Base-by-base conservation (phyloP, 805 yeast genomes). In the Pichia deserticola region DNA sequence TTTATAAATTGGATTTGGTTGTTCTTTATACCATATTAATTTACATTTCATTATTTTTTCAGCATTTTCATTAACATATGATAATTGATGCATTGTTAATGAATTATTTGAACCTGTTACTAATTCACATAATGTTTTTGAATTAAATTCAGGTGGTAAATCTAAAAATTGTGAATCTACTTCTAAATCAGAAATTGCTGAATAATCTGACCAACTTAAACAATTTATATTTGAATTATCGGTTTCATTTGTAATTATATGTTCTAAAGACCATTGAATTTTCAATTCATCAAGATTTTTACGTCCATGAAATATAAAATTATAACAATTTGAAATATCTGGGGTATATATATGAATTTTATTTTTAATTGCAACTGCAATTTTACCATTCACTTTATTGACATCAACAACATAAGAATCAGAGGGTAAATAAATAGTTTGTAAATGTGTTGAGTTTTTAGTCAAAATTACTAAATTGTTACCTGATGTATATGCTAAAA, bases 401-500 rank as follows among this genome's bases (percentile, higher is more conserved):
- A 90, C 73, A 51, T 81, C 84, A 5, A 89, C 81, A 1, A 84
- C 79, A 28, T 60, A 59, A 15, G 92, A 82, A 60, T 87, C 96
- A 2, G 69, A 54, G 10, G 80, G 81, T 27, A 89, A 69, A 57
- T 86, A 86, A 1, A 89, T 68, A 0, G 96, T 89, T 64, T 92
- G 98, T 15, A 89, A 66, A 52, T 84, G 68, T 28, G 68, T 65
- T 51, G 74, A 69, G 43, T 74, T 70, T 52, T 77, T 74, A 7
- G 84, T 72, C 3, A 82, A 62, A 5, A 86, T 75, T 35, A 92
- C 85, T 56, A 92, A 71, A 62, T 88, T 89, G 67, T 89, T 89
- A 0, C 96, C 97, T 1, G 97, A 87, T 51, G 89, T 86, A 63
- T 92, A 92, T 1, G 81, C 81, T 35, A 86, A 67, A 2, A 89